phyloP scores from a whole-genome alignment of 352 stramenopile species.

The Halophytophthora polymorphica region DNA sequence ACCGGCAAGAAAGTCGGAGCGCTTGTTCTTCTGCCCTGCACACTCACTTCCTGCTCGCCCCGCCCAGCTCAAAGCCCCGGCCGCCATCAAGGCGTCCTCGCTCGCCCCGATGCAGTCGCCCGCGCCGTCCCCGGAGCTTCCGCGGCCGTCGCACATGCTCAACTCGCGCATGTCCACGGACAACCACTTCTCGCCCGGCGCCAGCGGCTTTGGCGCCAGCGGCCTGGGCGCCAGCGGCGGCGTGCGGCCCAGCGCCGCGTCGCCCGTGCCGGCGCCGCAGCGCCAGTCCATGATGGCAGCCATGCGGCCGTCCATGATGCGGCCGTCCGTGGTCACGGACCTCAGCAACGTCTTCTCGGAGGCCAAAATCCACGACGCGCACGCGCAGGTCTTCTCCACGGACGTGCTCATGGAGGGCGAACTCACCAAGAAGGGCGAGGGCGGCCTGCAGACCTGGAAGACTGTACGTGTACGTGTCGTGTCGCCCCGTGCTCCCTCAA shows the following conservation, averaged over 20 bases:
- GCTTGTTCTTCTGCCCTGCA: too few species aligned
- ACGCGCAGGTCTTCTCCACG: slow-evolving; percentile 51
- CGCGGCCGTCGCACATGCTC: slow-evolving; percentile 21
- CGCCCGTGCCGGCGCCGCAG: too few species aligned
- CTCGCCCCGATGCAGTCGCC: too few species aligned
- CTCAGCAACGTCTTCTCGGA: slow-evolving; percentile 62
- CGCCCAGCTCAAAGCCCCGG: too few species aligned
- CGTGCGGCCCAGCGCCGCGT: slow-evolving; percentile 7
- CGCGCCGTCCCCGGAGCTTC: not conserved
- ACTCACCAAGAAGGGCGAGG: slow-evolving; percentile 65
- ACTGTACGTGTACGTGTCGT: slow-evolving; percentile 49
- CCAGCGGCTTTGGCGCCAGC: not conserved
- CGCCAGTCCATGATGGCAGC: slow-evolving; percentile 27
- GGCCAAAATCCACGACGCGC: slow-evolving; percentile 52
- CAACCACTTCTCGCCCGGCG: slow-evolving; percentile 14
- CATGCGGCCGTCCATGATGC: slow-evolving; percentile 34
- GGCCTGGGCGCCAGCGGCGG: slow-evolving; percentile 7
- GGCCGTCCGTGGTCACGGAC: slow-evolving; percentile 48
- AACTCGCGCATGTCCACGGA: slow-evolving; percentile 29
- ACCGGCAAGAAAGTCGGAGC: too few species aligned
- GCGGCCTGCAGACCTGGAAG: slow-evolving; percentile 59
- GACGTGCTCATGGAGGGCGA: slow-evolving; percentile 74
- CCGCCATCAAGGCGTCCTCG: too few species aligned
- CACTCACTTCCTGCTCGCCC: too few species aligned
- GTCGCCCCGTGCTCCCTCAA: too few species aligned